Evolutionary conservation across 2,329 filamentous ascomycete genomes (phyloP).

Genomic region (Penicillium brevicompactum): DNA sequence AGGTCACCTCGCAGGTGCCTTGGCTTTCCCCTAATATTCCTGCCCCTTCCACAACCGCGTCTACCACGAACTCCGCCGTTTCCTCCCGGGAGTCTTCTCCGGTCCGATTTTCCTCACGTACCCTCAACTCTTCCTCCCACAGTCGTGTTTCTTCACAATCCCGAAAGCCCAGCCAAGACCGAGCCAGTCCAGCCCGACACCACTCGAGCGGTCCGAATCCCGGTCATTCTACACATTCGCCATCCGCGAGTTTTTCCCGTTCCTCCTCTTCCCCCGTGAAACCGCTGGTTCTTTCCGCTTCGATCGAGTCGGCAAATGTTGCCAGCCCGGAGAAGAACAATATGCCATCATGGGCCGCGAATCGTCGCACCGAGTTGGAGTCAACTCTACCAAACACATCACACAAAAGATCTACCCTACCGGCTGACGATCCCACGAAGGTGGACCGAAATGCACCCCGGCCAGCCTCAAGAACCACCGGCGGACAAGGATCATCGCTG

Average conservation of each 20-base stretch:
- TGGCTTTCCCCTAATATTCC: slow-evolving; percentile 31
- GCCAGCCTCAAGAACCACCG: slow-evolving; percentile 62
- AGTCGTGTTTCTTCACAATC: slow-evolving; percentile 53
- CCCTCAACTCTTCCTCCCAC: slow-evolving; percentile 33
- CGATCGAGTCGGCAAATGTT: slow-evolving; percentile 64
- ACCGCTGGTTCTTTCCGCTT: slow-evolving; percentile 64
- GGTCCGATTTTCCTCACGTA: slow-evolving; percentile 34
- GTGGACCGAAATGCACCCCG: slow-evolving; percentile 44
- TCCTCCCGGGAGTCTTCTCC: slow-evolving; percentile 55
- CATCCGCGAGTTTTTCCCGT: slow-evolving; percentile 65
- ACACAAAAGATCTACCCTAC: slow-evolving; percentile 33
- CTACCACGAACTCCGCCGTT: slow-evolving; percentile 47
- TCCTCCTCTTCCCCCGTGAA: slow-evolving; percentile 69
- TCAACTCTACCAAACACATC: slow-evolving; percentile 40
- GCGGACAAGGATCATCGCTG: slow-evolving; percentile 64
- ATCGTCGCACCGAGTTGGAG: slow-evolving; percentile 33
- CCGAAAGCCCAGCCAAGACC: slow-evolving; percentile 68
- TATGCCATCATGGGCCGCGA: slow-evolving; percentile 39
- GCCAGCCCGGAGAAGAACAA: slow-evolving; percentile 66
- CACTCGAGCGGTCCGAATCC: slow-evolving; percentile 43
- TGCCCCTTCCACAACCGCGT: slow-evolving; percentile 35
- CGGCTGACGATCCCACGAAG: slow-evolving; percentile 32
- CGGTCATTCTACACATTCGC: slow-evolving; percentile 49
- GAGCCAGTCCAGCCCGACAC: slow-evolving; percentile 59
- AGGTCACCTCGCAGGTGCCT: slow-evolving; percentile 36